Percentiles rank a stretch among this genome's conserved stretches.
Evolutionary conservation across 768 basidiomycete genomes (phyloP).

Genomic region (Lentinula edodes): DNA sequence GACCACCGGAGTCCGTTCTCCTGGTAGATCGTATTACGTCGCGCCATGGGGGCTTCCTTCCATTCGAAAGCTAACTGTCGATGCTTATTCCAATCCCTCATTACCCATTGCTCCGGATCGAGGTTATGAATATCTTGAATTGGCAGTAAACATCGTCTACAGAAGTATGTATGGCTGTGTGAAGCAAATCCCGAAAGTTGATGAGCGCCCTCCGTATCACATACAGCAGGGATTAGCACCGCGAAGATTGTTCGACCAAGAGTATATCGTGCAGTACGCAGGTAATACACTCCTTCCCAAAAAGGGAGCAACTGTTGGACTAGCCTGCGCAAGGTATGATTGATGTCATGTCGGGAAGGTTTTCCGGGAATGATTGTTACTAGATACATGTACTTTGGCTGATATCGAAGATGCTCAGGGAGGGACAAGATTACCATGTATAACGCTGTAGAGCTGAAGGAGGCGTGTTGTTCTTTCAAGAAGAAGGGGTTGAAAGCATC

Average conservation of each 20-base stretch:
- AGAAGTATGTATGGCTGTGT: background rate
- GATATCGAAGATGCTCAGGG: no score
- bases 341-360: slow-evolving; percentile 18
- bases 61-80: slow-evolving; percentile 11
- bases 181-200: no score
- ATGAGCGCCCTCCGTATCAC: no score
- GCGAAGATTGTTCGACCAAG: slow-evolving; percentile 18
- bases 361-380: no score
- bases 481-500: no score
- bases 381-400: no score
- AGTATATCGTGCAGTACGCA: slow-evolving; percentile 15
- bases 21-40: slow-evolving; percentile 9
- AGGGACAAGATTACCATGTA: no score
- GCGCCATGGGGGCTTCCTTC: slow-evolving; percentile 10
- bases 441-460: no score
- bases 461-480: no score
- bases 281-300: slow-evolving; percentile 25
- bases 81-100: slow-evolving; percentile 8
- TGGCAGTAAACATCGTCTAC: background rate
- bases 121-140: slow-evolving; percentile 12
- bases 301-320: slow-evolving; percentile 28
- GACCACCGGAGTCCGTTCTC: no score
- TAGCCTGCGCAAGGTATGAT: slow-evolving; percentile 26
- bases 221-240: no score
- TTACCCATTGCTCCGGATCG: slow-evolving; percentile 12